Conservation (phyloP, 495 filamentous ascomycete species). For the Pyronema domesticum region DNA sequence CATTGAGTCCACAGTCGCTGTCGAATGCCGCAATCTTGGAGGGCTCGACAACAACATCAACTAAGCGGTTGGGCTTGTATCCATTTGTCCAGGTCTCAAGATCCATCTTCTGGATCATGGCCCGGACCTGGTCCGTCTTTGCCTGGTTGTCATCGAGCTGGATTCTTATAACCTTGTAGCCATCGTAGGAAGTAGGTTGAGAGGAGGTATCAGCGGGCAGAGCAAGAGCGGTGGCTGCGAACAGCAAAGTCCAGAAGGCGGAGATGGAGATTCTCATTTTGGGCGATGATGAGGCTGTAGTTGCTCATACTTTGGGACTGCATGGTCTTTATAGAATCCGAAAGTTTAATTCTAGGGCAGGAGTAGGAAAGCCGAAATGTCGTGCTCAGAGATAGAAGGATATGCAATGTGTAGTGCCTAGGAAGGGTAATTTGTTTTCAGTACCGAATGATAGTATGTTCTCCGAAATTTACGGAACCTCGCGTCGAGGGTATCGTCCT, state of each 20-base stretch:
- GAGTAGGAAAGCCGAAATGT: no score
- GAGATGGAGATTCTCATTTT: not conserved
- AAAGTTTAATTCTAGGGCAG: no score
- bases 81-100: conserved; percentile 10
- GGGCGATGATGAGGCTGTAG: not conserved
- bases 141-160: conserved; percentile 21
- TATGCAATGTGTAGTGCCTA: no score
- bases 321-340: no score
- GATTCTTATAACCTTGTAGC: conserved; percentile 29
- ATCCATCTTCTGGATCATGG: conserved; percentile 5
- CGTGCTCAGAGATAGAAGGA: no score
- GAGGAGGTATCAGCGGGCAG: conserved; percentile 2
- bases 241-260: not conserved
- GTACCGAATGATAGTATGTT: no score
- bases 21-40: conserved; percentile 24
- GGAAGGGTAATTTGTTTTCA: no score
- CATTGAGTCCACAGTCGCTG: no score
- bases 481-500: no score
- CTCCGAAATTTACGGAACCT: no score
- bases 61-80: conserved; percentile 14
- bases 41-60: conserved; percentile 31
- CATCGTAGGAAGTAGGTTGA: conserved; percentile 8
- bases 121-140: not conserved
- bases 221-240: conserved; percentile 3
- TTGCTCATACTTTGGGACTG: no score